Conservation (phyloP, 345 rosid genomes). For the Bruguiera parviflora region DNA sequence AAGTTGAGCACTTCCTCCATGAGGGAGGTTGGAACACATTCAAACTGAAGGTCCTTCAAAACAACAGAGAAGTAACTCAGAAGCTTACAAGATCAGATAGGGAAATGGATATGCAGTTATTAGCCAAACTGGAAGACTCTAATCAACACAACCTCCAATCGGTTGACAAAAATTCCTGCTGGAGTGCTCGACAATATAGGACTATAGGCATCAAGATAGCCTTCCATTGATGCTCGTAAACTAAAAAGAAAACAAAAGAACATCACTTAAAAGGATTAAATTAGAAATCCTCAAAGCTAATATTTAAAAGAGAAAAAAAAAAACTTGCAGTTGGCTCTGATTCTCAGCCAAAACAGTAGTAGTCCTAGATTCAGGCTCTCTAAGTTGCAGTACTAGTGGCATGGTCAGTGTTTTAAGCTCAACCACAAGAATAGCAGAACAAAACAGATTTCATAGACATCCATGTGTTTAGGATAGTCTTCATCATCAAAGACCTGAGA, state of each 20-base stretch:
- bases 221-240: slow-evolving; percentile 93
- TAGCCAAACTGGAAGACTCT: not conserved
- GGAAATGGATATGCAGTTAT: not conserved
- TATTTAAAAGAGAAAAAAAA: not conserved
- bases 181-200: slow-evolving; percentile 65
- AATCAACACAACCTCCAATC: slow-evolving; percentile 55
- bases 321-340: not conserved
- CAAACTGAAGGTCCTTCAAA: slow-evolving; percentile 77
- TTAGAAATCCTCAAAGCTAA: not conserved
- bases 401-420: too few species aligned
- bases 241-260: slow-evolving; percentile 32
- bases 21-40: slow-evolving; percentile 88
- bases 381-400: too few species aligned
- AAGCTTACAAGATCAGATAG: not conserved
- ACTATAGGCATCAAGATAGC: slow-evolving; percentile 86
- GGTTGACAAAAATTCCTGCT: slow-evolving; percentile 79
- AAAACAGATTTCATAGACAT: too few species aligned
- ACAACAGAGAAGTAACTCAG: slow-evolving; percentile 11
- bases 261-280: not conserved
- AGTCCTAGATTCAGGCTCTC: too few species aligned
- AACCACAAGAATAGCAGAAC: too few species aligned
- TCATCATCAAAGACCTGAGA: too few species aligned
- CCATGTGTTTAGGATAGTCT: too few species aligned
- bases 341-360: not conserved
- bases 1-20: slow-evolving; percentile 86